Base-by-base conservation (phyloP, 2,329 filamentous ascomycete species). In the Emericellopsis atlantica region DNA sequence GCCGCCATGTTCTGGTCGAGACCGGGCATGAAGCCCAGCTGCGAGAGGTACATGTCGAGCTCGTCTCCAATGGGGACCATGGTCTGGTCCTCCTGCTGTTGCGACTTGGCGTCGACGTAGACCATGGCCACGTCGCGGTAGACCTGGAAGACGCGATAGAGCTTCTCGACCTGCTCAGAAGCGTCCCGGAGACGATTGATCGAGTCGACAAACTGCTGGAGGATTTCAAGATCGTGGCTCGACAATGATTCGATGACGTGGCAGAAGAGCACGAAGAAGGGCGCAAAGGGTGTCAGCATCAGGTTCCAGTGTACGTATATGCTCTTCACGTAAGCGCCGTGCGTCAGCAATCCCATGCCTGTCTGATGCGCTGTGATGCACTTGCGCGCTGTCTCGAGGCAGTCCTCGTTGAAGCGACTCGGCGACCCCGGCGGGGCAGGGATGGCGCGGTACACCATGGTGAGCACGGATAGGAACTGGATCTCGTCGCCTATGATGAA, bases 41-140 rank as follows among this genome's bases (percentile, higher is more conserved):
- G 76, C 48, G 66, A 74, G 2, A 83, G 63, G 49, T 81, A 83
- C 43, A 74, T 71, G 47, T 82, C 76, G 45, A 83, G 79, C 48
- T 78, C 72, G 43, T 74, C 66, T 1, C 70, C 72, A 3, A 76
- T 70, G 6, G 67, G 65, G 4, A 58, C 59, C 51, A 72, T 63
- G 38, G 59, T 59, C 35, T 67, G 58, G 45, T 69, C 62, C 31
- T 65, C 58, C 39, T 62, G 59, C 38, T 73, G 66, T 47, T 64
- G 59, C 15, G 61, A 59, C 50, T 77, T 79, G 22, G 76, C 71
- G 49, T 80, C 72, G 6, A 81, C 63, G 47, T 82, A 83, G 4
- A 80, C 58, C 36, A 64, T 64, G 6, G 78, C 76, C 6, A 82
- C 74, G 41, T 73, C 73, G 44, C 69, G 67, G 53, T 83, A 75